Evolutionary conservation across 306 rosid genomes (phyloP), one percentile per base, ranked within the genome.

Genomic region (Clitoria ternatea): DNA sequence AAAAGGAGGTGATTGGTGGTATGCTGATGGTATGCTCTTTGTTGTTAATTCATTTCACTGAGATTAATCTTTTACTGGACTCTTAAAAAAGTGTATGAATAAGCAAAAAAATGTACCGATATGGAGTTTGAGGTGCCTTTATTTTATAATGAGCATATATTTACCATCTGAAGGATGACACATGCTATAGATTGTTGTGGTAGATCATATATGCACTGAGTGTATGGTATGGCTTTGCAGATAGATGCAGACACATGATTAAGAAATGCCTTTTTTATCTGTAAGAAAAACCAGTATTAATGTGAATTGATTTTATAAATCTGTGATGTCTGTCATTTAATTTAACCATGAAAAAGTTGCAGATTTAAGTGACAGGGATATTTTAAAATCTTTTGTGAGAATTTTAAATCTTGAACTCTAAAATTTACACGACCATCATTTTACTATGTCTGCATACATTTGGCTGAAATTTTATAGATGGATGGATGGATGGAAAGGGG

Each of bases 1-100:
- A 79, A 83, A 85, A 66, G 87, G 74, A 62, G 83, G 86, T 61
- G 89, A 81, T 61, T 91, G 99, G 99, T 89, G 97, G 96, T 84
- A 87, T 84, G 91, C 92, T 59, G 89, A 84, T 53, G 95, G 99
- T 94, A 89, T 75, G 85, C 66, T 72, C 74, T 39, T 59, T 20
- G 78, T 42, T 60, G 54, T 54, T 72, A 37, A n/a, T 66, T 62
- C 45, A 77, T 69, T 43, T 78, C 49, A 30, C 56, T 53, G 50
- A 32, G 64, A 63, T 39, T 65, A 23, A 27, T 64, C 20, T 55
- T 53, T 64, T 26, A 10, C 57, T 49, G 23, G 45, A 70, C 37
- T 50, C 47, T 32, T 7, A 30, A 26, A 73, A 26, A 11, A 26
- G 30, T 52, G 53, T 27, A 43, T 35, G 59, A 52, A 19, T 59